Conservation (phyloP, 371 early-diverging fungal genomes). For the Mortierella sp. region DNA sequence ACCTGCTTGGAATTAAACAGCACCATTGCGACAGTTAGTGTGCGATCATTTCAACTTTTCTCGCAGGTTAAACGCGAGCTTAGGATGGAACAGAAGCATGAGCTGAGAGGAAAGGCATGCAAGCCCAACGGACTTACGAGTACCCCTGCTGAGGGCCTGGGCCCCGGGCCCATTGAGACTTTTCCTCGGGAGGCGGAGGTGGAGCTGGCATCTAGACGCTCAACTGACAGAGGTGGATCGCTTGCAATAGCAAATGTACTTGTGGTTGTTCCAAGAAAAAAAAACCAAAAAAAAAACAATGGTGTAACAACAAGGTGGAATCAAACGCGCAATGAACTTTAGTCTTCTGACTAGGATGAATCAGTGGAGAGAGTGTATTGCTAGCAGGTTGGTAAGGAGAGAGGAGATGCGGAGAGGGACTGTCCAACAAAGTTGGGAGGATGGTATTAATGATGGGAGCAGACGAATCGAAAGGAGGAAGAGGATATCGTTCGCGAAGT, state of each 20-base stretch:
- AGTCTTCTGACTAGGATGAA: neutral
- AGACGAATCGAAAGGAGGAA: conserved; percentile 5
- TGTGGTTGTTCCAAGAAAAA: neutral
- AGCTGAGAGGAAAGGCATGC: neutral
- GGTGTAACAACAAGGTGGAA: neutral
- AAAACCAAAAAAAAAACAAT: neutral
- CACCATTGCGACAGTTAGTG: neutral
- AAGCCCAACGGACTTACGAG: conserved; percentile 35
- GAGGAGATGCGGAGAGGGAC: neutral
- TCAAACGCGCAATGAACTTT: conserved; percentile 9
- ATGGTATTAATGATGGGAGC: conserved; percentile 5
- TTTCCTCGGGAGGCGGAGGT: conserved; percentile 54
- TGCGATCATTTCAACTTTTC: conserved; percentile 5
- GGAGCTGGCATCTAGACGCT: conserved; percentile 51
- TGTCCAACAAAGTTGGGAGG: neutral
- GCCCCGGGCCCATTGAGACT: conserved; percentile 52
- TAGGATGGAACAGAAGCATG: neutral
- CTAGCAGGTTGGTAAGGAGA: neutral
- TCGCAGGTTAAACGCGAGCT: neutral
- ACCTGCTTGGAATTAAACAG: conserved; percentile 16
- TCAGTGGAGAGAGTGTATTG: neutral
- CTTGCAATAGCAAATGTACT: neutral
- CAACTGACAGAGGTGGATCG: neutral
- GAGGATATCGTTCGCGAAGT: conserved; percentile 1
- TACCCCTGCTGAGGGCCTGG: conserved; percentile 52